Evolutionary conservation across 2,329 filamentous ascomycete species (phyloP), one percentile per base, ranked within the genome.

Genomic region (Dactylellina haptotyla): DNA sequence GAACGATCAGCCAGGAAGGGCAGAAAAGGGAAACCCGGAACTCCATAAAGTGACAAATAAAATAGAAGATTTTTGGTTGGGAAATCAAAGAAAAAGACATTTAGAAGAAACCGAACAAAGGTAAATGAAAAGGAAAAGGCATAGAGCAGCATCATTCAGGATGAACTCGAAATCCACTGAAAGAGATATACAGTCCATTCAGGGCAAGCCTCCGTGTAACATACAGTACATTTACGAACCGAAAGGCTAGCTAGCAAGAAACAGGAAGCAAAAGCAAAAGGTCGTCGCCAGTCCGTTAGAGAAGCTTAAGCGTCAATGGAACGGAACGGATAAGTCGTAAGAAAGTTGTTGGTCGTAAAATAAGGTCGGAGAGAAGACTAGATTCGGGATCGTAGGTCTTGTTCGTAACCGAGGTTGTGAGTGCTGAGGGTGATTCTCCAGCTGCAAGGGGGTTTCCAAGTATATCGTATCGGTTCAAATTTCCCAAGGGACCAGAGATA

Each of bases 101-200:
- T n/a, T n/a, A 57, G 59, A n/a, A 3, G 46, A 26, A 59, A 37
- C 23, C 20, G 10, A 16, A 48, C 20, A 25, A 69, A 56, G 56
- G 46, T 41, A 76, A 71, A 37, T 28, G 39, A 61, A 75, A 63
- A 71, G 32, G 18, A 25, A 64, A 73, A 45, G 74, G 46, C 63
- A 75, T 77, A 72, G 74, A 76, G 75, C 76, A 78, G 76, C 62
- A 58, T 70, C 63, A 67, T 65, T 74, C 48, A 43, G 39, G 41
- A 26, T 50, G 50, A 75, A 59, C 61, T 69, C 62, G 41, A 51
- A 34, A 56, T 46, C 71, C 58, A 53, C 46, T 43, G 46, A 61
- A 43, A 62, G 34, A 67, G 45, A 50, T 50, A 23, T 61, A 67
- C 62, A 63, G 50, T 62, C 63, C 51, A 75, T 75, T 65, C 73